Conservation (phyloP, 345 rosid genomes). For the Citrus inodora region DNA sequence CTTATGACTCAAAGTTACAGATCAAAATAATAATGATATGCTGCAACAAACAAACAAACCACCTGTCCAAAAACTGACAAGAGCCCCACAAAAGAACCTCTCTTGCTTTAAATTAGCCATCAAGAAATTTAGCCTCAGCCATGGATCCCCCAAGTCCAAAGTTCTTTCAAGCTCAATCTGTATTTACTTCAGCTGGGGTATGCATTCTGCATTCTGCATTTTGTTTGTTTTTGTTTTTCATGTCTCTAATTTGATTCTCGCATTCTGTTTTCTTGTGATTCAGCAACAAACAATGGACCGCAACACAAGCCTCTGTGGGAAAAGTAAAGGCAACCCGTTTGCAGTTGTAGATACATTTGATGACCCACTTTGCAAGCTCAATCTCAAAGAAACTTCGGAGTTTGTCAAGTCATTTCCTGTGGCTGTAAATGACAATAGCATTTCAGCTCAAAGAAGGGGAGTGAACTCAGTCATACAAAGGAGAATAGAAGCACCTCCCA, state of each 20-base stretch:
- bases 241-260: background rate
- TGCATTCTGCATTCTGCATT: background rate
- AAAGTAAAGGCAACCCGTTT: conserved; percentile 51
- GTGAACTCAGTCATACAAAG: conserved; percentile 43
- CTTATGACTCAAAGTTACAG: conserved; percentile 17
- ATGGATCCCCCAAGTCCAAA: conserved; percentile 54
- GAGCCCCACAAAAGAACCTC: background rate
- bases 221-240: background rate
- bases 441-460: conserved; percentile 50
- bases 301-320: conserved; percentile 30
- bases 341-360: conserved; percentile 29
- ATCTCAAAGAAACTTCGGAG: conserved; percentile 69
- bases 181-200: conserved; percentile 42
- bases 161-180: conserved; percentile 32
- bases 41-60: background rate
- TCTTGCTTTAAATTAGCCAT: background rate
- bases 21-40: conserved; percentile 5
- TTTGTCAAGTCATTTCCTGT: conserved; percentile 63
- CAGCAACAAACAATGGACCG: conserved; percentile 37
- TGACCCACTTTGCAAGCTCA: conserved; percentile 71
- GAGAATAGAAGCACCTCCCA: conserved; percentile 62
- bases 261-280: conserved; percentile 12
- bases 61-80: background rate
- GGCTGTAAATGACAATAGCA: conserved; percentile 35
- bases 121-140: background rate